Percentiles rank a stretch among this genome's conserved stretches.
phyloP scores from a whole-genome alignment of 371 early-diverging fungal genomes.

The Rhizopus arrhizus region DNA sequence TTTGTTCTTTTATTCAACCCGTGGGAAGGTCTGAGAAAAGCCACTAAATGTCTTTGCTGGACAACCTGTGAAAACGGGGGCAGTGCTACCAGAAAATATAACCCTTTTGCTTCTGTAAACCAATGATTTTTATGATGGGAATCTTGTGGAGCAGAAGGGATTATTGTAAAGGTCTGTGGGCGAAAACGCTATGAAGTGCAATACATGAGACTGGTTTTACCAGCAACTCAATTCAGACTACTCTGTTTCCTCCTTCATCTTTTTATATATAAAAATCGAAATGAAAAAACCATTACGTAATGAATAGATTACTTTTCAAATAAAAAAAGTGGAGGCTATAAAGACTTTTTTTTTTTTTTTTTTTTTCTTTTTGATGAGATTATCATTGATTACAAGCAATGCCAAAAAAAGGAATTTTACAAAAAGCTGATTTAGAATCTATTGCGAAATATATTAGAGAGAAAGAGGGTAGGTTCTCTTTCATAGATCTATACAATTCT shows the following conservation, averaged over 20 bases:
- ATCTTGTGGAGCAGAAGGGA: not conserved
- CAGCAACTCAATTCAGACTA: constrained; percentile 58
- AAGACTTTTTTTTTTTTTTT: not conserved
- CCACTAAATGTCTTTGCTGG: constrained; percentile 51
- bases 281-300: constrained; percentile 19
- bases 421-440: constrained; percentile 28
- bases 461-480: constrained; percentile 25
- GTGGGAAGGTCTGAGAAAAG: constrained; percentile 61
- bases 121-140: constrained; percentile 29
- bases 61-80: constrained; percentile 47
- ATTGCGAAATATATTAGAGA: constrained; percentile 35
- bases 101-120: constrained; percentile 15
- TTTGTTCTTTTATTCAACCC: constrained; percentile 42
- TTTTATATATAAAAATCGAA: constrained; percentile 10
- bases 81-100: constrained; percentile 48
- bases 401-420: constrained; percentile 21
- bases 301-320: not conserved
- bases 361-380: not conserved
- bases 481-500: too few species aligned
- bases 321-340: not conserved
- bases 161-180: constrained; percentile 48
- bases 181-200: constrained; percentile 55
- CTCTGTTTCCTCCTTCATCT: constrained; percentile 43
- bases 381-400: not conserved
- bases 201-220: constrained; percentile 45